phyloP scores from a whole-genome alignment of 345 rosid species.

The Triadica sebifera region DNA sequence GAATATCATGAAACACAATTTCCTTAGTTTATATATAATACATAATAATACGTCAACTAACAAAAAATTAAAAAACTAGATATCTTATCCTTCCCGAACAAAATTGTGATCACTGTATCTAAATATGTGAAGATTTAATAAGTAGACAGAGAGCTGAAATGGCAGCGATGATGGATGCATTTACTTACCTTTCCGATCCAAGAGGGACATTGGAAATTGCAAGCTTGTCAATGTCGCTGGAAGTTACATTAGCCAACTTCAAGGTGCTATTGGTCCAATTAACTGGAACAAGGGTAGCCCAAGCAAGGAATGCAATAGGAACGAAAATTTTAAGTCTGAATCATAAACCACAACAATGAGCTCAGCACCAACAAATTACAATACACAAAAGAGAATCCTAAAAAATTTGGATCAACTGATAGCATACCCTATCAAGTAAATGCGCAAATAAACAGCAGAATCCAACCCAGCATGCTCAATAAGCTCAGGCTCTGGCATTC shows the following conservation, averaged over 20 bases:
- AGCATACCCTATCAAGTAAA: conserved; percentile 84
- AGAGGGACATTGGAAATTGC: conserved; percentile 76
- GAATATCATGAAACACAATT: not conserved
- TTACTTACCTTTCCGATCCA: conserved; percentile 57
- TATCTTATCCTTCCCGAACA: not conserved
- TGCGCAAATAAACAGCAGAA: conserved; percentile 86
- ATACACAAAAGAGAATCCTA: not conserved
- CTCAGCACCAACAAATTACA: conserved; percentile 11
- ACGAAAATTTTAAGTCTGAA: conserved; percentile 83
- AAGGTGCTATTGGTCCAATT: conserved; percentile 59
- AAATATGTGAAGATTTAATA: conserved; percentile 1
- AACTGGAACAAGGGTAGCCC: conserved; percentile 83
- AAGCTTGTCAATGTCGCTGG: conserved; percentile 85
- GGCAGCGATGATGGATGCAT: not conserved
- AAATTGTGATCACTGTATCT: not conserved
- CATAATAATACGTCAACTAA: not conserved
- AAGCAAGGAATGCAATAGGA: conserved; percentile 71
- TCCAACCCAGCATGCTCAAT: conserved; percentile 97
- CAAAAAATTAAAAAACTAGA: not conserved
- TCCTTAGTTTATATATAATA: not conserved
- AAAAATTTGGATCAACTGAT: not conserved
- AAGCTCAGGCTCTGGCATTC: conserved; percentile 95
- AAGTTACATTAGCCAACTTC: conserved; percentile 53
- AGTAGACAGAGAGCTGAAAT: not conserved
- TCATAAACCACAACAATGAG: conserved; percentile 3